A percentile compares a stretch with the other conserved stretches of the same genome.
Evolutionary conservation across 2,329 filamentous ascomycete species (phyloP).

Genomic region (Aspergillus novofumigatus): DNA sequence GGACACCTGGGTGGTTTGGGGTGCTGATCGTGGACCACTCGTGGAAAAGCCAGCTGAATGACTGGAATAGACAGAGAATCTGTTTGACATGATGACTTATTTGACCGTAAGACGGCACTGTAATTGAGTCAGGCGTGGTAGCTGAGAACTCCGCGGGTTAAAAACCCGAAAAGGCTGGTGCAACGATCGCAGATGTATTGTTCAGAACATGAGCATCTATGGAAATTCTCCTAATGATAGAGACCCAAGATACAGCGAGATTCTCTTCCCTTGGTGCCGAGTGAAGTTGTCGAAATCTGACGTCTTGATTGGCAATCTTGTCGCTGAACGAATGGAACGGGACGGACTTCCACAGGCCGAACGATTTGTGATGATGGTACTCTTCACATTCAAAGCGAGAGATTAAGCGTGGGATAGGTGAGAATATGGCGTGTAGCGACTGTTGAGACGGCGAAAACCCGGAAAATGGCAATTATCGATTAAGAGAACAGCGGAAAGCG

Average conservation of each 20-base stretch:
- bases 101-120: neutral
- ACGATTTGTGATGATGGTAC: neutral
- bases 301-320: neutral
- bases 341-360: neutral
- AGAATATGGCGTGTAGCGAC: neutral
- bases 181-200: conserved; percentile 31
- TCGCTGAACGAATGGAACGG: conserved; percentile 1
- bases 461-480: neutral
- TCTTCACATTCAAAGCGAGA: neutral
- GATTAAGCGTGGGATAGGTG: neutral
- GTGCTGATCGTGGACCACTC: conserved; percentile 52
- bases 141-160: neutral
- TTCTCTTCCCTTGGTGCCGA: neutral
- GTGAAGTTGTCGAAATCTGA: neutral
- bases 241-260: neutral
- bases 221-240: neutral
- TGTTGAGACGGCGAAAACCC: neutral
- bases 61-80: conserved; percentile 59
- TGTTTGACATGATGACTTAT: conserved; percentile 52
- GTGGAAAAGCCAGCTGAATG: conserved; percentile 54
- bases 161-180: neutral
- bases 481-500: neutral
- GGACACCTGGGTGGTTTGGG: conserved; percentile 74
- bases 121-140: neutral
- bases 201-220: conserved; percentile 16